phyloP scores from a whole-genome alignment of 2,329 filamentous ascomycete genomes.

The Atkinsonella hypoxylon region DNA sequence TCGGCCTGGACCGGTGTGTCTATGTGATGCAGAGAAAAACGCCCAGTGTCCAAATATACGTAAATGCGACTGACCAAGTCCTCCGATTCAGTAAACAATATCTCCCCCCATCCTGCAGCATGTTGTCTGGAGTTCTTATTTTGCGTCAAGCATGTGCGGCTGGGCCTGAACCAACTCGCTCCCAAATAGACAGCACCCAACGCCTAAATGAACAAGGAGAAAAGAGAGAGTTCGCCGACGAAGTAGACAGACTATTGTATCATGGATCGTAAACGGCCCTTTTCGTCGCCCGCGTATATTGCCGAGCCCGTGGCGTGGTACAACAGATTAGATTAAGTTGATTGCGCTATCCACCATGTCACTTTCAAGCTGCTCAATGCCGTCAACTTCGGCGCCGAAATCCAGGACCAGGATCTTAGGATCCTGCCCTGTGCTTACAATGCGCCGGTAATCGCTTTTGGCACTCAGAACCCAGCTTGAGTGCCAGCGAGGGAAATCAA shows the following conservation, averaged over 20 bases:
- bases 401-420: conserved; percentile 88
- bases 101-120: not conserved
- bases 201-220: not conserved
- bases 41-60: not conserved
- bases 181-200: not conserved
- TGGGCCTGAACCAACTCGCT: not conserved
- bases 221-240: too few species aligned
- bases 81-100: not conserved
- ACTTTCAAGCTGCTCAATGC: conserved; percentile 48
- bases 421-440: conserved; percentile 91
- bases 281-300: not conserved
- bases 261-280: not conserved
- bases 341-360: not conserved
- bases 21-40: not conserved
- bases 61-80: not conserved
- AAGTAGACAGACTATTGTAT: not conserved
- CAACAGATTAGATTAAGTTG: not conserved
- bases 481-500: conserved; percentile 90
- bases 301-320: not conserved
- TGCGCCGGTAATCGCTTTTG: conserved; percentile 88
- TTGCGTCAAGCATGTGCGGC: too few species aligned
- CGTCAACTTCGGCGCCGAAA: conserved; percentile 56
- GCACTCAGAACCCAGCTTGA: conserved; percentile 93
- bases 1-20: not conserved
- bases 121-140: too few species aligned